Conservation (phyloP, 148 eudicot genomes). For the Camellia sinensis region DNA sequence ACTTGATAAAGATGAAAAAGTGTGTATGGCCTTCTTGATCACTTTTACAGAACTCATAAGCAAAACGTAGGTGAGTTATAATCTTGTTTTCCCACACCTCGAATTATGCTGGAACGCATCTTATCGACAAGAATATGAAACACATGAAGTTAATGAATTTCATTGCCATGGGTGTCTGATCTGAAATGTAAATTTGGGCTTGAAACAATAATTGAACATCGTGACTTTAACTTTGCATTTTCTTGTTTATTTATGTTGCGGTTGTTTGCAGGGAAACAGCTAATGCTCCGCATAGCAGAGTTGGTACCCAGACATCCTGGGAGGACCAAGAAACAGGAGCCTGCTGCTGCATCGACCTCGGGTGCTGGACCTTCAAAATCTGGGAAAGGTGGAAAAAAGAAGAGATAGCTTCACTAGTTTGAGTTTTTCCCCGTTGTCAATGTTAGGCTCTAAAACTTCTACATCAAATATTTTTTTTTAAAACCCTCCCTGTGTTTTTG, state of each 20-base stretch:
- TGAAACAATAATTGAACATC: not conserved
- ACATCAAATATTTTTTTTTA: too few species aligned
- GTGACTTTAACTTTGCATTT: not conserved
- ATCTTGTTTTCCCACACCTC: too few species aligned
- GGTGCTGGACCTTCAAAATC: constrained; percentile 28
- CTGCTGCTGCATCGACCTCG: constrained; percentile 31
- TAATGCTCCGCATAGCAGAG: constrained; percentile 62
- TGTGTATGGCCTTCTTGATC: too few species aligned
- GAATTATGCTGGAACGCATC: too few species aligned
- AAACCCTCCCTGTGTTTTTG: not conserved
- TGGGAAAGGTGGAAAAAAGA: constrained; percentile 34
- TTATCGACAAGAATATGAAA: not conserved
- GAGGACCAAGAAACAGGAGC: constrained; percentile 68
- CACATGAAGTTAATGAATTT: not conserved
- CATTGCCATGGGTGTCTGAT: not conserved
- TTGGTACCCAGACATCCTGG: constrained; percentile 75
- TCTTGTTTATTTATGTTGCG: not conserved
- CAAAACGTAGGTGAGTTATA: too few species aligned
- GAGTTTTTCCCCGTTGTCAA: not conserved
- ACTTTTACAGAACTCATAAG: too few species aligned
- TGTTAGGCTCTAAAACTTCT: not conserved
- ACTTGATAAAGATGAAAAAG: too few species aligned
- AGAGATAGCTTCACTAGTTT: constrained; percentile 14
- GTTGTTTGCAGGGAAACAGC: constrained; percentile 41
- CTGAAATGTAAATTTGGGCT: not conserved